These are phyloP conservation scores for Fusarium stilboides DNA, from an alignment of 2,329 filamentous ascomycete species.

Conservation along the genomic window DNA sequence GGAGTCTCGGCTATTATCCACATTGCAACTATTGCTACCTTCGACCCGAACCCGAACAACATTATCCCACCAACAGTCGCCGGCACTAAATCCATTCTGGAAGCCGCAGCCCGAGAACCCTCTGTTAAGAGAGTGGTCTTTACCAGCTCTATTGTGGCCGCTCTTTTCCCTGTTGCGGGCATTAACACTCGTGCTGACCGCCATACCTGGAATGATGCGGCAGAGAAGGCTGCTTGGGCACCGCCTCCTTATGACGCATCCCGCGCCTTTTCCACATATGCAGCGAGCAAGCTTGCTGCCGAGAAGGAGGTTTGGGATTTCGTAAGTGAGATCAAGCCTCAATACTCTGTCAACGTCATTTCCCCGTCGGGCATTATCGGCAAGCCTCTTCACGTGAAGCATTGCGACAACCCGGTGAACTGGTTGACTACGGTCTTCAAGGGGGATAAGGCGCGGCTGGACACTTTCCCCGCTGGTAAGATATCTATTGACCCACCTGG, in stretches of 20 bases:
- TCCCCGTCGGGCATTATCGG: conserved; percentile 25
- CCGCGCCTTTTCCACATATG: conserved; percentile 45
- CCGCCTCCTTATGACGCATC: conserved; percentile 45
- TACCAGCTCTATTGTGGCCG: conserved; percentile 47
- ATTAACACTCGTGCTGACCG: conserved; percentile 35
- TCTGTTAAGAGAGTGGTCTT: conserved; percentile 56
- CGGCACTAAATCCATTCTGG: conserved; percentile 57
- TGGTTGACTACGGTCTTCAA: conserved; percentile 14
- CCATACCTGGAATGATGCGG: conserved; percentile 53
- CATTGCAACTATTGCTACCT: conserved; percentile 59
- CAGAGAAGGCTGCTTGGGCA: conserved; percentile 50
- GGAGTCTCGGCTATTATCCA: conserved; percentile 62
- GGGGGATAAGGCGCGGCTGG: conserved; percentile 7
- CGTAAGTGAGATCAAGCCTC: conserved; percentile 44
- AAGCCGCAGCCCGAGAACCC: conserved; percentile 57
- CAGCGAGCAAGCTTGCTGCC: conserved; percentile 52
- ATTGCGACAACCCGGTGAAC: conserved; percentile 4
- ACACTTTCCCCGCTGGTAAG: conserved; percentile 13
- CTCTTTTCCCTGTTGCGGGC: not conserved
- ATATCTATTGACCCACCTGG: not conserved
- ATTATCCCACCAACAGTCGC: conserved; percentile 59
- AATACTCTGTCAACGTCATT: conserved; percentile 48
- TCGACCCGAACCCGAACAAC: conserved; percentile 57
- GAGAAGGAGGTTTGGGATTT: conserved; percentile 54
- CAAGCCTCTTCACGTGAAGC: conserved; percentile 40